Evolutionary conservation across 768 basidiomycete species (phyloP).

Genomic region (Termitomyces titanicus): DNA sequence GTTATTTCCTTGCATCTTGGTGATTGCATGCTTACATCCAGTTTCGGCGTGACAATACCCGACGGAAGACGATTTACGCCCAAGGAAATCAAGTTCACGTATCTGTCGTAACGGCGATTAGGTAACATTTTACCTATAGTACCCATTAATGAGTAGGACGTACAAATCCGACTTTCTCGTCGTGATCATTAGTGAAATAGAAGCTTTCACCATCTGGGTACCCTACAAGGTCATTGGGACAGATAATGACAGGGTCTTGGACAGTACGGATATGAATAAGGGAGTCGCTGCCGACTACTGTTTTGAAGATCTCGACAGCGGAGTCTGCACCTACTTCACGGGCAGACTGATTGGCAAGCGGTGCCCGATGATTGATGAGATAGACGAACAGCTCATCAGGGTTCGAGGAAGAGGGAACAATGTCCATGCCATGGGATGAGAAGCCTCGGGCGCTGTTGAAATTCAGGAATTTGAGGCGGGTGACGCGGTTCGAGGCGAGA

Average conservation of each 20-base stretch:
- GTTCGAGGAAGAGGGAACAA: constrained; percentile 49
- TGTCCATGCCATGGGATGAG: constrained; percentile 66
- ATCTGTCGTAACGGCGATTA: constrained; percentile 10
- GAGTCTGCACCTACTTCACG: constrained; percentile 62
- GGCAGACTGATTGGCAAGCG: constrained; percentile 33
- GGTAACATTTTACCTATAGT: background rate
- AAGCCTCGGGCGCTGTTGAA: constrained; percentile 41
- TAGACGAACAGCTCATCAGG: constrained; percentile 56
- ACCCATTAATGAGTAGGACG: constrained; percentile 16
- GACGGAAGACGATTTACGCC: constrained; percentile 39
- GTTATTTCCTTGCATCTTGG: constrained; percentile 50
- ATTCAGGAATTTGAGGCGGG: constrained; percentile 38
- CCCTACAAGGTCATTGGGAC: constrained; percentile 75
- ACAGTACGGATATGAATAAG: constrained; percentile 58
- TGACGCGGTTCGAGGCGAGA: constrained; percentile 39
- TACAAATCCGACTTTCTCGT: constrained; percentile 51
- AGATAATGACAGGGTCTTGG: constrained; percentile 47
- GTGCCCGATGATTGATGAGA: constrained; percentile 68
- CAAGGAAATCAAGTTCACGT: constrained; percentile 23
- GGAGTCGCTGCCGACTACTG: constrained; percentile 35
- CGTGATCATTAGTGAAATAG: constrained; percentile 69
- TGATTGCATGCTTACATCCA: constrained; percentile 59
- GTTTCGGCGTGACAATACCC: constrained; percentile 59
- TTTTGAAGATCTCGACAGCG: constrained; percentile 66
- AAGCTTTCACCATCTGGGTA: constrained; percentile 59